phyloP scores from a whole-genome alignment of 2,329 filamentous ascomycete genomes.

The Tricladium varicosporioides region DNA sequence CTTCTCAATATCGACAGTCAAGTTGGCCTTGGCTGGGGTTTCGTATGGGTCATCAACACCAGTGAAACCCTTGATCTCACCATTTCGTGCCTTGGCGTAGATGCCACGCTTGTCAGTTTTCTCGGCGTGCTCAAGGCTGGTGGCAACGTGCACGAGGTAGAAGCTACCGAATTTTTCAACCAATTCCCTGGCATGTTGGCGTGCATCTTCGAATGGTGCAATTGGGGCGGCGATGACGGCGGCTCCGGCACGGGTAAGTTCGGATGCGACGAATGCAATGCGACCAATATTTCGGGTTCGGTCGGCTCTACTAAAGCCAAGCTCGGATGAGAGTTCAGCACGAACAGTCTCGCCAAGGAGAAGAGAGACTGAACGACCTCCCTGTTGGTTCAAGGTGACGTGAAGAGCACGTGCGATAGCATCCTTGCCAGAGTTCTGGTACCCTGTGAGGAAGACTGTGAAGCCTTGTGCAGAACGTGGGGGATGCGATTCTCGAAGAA shows the following conservation, averaged over 20 bases:
- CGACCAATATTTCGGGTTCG: constrained; percentile 92
- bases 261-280: constrained; percentile 93
- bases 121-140: constrained; percentile 87
- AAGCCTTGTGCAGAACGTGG: constrained; percentile 90
- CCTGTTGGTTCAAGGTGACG: constrained; percentile 96
- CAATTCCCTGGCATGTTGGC: constrained; percentile 76
- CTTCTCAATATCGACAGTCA: constrained; percentile 82
- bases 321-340: constrained; percentile 86
- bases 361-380: constrained; percentile 89
- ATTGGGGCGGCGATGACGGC: constrained; percentile 97
- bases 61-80: constrained; percentile 97
- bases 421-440: constrained; percentile 96
- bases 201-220: constrained; percentile 81
- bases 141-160: constrained; percentile 93
- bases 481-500: constrained; percentile 94
- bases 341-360: constrained; percentile 95
- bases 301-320: constrained; percentile 92
- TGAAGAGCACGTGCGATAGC: constrained; percentile 93
- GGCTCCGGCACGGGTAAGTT: constrained; percentile 88
- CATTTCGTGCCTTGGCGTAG: constrained; percentile 78
- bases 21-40: constrained; percentile 73
- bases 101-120: constrained; percentile 92
- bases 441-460: constrained; percentile 96
- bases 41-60: constrained; percentile 98
- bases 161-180: constrained; percentile 88